These are phyloP conservation scores for Lablab purpureus DNA, from an alignment of 306 rosid genomes.

Conservation along the genomic window DNA sequence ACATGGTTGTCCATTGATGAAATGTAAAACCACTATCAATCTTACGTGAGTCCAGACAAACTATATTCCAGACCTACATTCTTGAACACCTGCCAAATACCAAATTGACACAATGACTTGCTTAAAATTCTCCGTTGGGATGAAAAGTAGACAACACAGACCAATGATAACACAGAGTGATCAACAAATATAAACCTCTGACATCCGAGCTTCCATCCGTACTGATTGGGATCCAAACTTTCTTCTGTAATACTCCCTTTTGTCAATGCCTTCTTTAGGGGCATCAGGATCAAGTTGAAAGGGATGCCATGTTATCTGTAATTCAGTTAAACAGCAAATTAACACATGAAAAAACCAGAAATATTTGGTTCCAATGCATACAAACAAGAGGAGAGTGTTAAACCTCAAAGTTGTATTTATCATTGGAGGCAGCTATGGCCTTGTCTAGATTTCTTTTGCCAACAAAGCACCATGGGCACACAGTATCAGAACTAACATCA, in stretches of 20 bases:
- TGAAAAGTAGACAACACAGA: constrained; percentile 32
- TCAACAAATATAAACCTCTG: constrained; percentile 60
- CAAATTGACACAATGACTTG: constrained; percentile 25
- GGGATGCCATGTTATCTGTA: constrained; percentile 89
- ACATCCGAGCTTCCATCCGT: constrained; percentile 76
- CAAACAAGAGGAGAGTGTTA: neutral
- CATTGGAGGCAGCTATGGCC: constrained; percentile 73
- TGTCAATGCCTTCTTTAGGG: constrained; percentile 82
- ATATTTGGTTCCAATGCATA: constrained; percentile 18
- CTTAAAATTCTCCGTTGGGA: neutral
- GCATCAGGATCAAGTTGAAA: constrained; percentile 81
- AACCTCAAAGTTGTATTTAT: constrained; percentile 80
- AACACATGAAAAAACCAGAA: neutral
- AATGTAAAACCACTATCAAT: constrained; percentile 36
- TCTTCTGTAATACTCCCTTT: constrained; percentile 63
- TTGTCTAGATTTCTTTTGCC: constrained; percentile 86
- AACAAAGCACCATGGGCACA: constrained; percentile 94
- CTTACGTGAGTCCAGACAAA: constrained; percentile 85
- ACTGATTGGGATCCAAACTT: constrained; percentile 71
- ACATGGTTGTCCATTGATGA: constrained; percentile 31
- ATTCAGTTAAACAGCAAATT: constrained; percentile 26
- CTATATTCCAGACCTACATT: constrained; percentile 63
- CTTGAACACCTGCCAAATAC: constrained; percentile 68
- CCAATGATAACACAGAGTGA: constrained; percentile 22
- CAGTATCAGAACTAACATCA: constrained; percentile 80